phyloP scores from a whole-genome alignment of 768 basidiomycete genomes.

The Hortiboletus flavorubellus region DNA sequence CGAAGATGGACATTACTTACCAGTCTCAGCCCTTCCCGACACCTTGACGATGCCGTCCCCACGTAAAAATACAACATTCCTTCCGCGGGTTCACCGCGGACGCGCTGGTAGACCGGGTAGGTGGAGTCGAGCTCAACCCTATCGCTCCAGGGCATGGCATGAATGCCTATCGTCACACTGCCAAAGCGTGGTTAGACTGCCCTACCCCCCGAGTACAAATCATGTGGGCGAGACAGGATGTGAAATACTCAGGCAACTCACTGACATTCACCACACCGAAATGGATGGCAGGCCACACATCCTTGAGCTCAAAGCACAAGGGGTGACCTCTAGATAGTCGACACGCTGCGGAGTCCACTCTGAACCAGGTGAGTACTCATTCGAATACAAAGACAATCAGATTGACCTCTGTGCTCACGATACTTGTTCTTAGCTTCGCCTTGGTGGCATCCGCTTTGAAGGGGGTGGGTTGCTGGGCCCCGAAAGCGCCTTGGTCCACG shows the following conservation, averaged over 20 bases:
- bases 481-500: background rate
- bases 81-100: slow-evolving; percentile 51
- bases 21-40: slow-evolving; percentile 31
- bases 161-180: slow-evolving; percentile 69
- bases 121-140: slow-evolving; percentile 73
- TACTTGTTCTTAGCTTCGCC: slow-evolving; percentile 15
- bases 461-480: background rate
- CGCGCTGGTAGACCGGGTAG: slow-evolving; percentile 50
- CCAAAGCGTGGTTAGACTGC: slow-evolving; percentile 2
- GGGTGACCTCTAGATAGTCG: slow-evolving; percentile 47
- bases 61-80: slow-evolving; percentile 38
- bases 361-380: slow-evolving; percentile 21
- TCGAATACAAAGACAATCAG: background rate
- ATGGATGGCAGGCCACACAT: slow-evolving; percentile 58
- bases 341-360: slow-evolving; percentile 55
- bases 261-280: slow-evolving; percentile 62
- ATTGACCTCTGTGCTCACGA: slow-evolving; percentile 24
- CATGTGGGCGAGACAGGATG: background rate
- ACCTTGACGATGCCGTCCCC: slow-evolving; percentile 39
- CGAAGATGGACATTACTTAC: slow-evolving; percentile 8
- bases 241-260: slow-evolving; percentile 30
- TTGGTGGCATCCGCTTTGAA: background rate
- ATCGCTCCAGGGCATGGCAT: slow-evolving; percentile 62
- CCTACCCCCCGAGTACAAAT: background rate
- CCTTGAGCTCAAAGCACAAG: slow-evolving; percentile 37